Evolutionary conservation across 495 filamentous ascomycete genomes (phyloP).

Genomic region (Penicillium nucicola): DNA sequence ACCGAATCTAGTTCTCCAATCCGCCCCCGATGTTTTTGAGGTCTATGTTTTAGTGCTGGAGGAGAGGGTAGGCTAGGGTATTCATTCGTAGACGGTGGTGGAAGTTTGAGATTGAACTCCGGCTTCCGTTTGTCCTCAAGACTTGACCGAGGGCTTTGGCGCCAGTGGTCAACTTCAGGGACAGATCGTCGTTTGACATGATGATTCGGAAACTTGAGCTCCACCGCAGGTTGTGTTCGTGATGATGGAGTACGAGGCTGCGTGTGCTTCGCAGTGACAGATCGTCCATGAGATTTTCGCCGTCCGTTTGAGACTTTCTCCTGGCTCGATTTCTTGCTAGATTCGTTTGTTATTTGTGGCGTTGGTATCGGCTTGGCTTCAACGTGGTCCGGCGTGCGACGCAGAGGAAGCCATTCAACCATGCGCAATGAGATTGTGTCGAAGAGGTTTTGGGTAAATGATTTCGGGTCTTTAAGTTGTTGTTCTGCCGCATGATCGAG

Average conservation of each 20-base stretch:
- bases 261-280: not conserved
- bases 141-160: slow-evolving; percentile 28
- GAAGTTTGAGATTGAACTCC: slow-evolving; percentile 29
- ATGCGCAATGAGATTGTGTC: slow-evolving; percentile 73
- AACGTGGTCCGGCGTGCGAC: slow-evolving; percentile 27
- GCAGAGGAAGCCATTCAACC: slow-evolving; percentile 72
- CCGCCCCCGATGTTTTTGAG: slow-evolving; percentile 42
- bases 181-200: slow-evolving; percentile 41
- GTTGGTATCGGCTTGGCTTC: slow-evolving; percentile 9
- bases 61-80: slow-evolving; percentile 36
- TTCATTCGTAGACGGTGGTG: slow-evolving; percentile 21
- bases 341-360: not conserved
- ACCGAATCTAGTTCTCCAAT: slow-evolving; percentile 21
- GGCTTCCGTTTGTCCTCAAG: slow-evolving; percentile 33
- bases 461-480: slow-evolving; percentile 71
- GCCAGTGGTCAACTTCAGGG: slow-evolving; percentile 36
- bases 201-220: slow-evolving; percentile 37
- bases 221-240: slow-evolving; percentile 29
- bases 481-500: slow-evolving; percentile 38
- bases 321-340: slow-evolving; percentile 5
- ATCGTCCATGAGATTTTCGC: slow-evolving; percentile 2
- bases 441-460: slow-evolving; percentile 80
- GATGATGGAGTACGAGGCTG: slow-evolving; percentile 36
- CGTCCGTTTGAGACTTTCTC: slow-evolving; percentile 9
- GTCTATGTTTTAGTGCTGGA: slow-evolving; percentile 41